phyloP scores from a whole-genome alignment of 768 basidiomycete species.

The Suillus subaureus region DNA sequence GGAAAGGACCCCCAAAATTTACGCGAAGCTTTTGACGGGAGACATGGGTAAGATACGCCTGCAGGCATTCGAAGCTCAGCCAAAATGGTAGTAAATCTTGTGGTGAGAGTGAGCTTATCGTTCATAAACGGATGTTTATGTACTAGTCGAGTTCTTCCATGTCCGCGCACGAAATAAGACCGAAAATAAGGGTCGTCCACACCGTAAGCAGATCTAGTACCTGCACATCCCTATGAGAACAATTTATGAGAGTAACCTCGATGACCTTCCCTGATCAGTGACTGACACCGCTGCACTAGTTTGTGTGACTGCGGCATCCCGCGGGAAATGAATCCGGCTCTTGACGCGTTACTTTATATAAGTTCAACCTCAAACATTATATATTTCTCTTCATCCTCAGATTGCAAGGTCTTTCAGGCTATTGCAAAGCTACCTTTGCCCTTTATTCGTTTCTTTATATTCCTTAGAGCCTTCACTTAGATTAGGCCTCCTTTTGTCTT shows the following conservation, averaged over 20 bases:
- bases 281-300: neutral
- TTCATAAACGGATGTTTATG: slow-evolving; percentile 16
- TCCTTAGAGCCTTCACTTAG: slow-evolving; percentile 9
- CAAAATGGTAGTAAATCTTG: slow-evolving; percentile 19
- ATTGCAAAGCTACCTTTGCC: neutral
- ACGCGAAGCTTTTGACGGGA: slow-evolving; percentile 28
- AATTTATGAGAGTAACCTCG: slow-evolving; percentile 19
- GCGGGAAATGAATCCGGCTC: slow-evolving; percentile 23
- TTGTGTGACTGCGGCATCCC: slow-evolving; percentile 18
- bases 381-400: slow-evolving; percentile 18
- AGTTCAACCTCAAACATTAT: slow-evolving; percentile 15
- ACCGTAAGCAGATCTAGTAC: slow-evolving; percentile 16
- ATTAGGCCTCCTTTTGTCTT: slow-evolving; percentile 18
- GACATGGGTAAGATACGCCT: slow-evolving; percentile 17
- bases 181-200: slow-evolving; percentile 16
- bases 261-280: slow-evolving; percentile 14
- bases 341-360: slow-evolving; percentile 22
- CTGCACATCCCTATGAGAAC: slow-evolving; percentile 22
- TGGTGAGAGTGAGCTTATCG: slow-evolving; percentile 17
- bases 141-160: slow-evolving; percentile 16
- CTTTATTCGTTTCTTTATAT: slow-evolving; percentile 17
- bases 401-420: slow-evolving; percentile 9
- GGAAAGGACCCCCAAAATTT: slow-evolving; percentile 32
- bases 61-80: slow-evolving; percentile 23
- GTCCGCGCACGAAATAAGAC: slow-evolving; percentile 13